Percentiles rank a stretch among this genome's conserved stretches.
Conservation (phyloP, 371 early-diverging fungal species). For the Apophysomyces sp. region DNA sequence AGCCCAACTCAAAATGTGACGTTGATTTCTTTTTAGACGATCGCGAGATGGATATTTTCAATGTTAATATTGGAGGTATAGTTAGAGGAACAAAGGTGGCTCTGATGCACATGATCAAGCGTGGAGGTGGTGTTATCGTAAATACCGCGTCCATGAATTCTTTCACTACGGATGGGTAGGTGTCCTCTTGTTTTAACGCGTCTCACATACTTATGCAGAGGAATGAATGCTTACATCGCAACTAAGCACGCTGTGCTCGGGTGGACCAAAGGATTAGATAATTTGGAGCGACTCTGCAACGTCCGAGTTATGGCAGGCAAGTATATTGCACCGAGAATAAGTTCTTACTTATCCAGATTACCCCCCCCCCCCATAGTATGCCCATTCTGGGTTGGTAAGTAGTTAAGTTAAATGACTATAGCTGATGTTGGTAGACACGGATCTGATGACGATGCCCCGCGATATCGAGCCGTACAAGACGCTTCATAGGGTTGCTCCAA, state of each 20-base stretch:
- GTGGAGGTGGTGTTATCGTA: constrained; percentile 51
- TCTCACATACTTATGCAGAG: too few species aligned
- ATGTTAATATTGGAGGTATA: constrained; percentile 67
- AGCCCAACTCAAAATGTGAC: not conserved
- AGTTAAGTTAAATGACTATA: too few species aligned
- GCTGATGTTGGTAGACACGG: constrained; percentile 15
- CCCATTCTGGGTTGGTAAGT: constrained; percentile 21
- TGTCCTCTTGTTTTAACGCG: too few species aligned
- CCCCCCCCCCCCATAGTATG: constrained; percentile 7
- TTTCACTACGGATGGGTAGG: constrained; percentile 16
- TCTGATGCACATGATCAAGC: constrained; percentile 33
- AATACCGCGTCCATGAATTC: constrained; percentile 37
- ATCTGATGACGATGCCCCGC: not conserved
- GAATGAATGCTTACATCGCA: constrained; percentile 14
- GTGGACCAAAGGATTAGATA: constrained; percentile 15
- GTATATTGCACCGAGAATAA: too few species aligned
- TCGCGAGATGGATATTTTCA: constrained; percentile 46
- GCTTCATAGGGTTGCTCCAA: constrained; percentile 11
- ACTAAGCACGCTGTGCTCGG: constrained; percentile 27
- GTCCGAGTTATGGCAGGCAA: constrained; percentile 38
- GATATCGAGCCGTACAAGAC: not conserved
- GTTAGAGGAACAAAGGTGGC: constrained; percentile 54
- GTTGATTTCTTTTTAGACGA: constrained; percentile 8
- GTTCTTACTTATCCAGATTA: too few species aligned
- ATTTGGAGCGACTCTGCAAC: constrained; percentile 28